Conservation (phyloP, 306 rosid genomes). For the Cicer pinnatifidum region DNA sequence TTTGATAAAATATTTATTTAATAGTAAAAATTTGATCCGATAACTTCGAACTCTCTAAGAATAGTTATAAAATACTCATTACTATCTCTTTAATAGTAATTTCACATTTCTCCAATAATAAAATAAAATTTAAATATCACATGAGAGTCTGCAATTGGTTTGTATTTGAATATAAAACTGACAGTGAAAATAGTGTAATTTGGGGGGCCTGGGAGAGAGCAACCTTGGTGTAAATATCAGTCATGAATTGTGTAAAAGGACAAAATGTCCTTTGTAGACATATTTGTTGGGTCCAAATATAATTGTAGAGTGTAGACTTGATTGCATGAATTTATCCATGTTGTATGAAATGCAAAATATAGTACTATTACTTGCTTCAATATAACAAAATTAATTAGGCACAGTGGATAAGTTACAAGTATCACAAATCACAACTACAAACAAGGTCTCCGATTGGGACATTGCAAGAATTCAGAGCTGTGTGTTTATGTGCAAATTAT, state of each 20-base stretch:
- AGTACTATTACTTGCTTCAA: conserved; percentile 24
- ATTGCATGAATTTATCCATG: conserved; percentile 19
- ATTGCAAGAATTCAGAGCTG: conserved; percentile 81
- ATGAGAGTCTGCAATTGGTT: not conserved
- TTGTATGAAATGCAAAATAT: not conserved
- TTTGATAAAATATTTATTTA: too few species aligned
- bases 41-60: too few species aligned
- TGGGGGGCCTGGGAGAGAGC: conserved; percentile 19
- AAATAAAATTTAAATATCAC: not conserved
- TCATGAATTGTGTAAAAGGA: not conserved
- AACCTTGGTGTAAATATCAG: not conserved
- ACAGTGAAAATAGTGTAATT: not conserved
- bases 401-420: conserved; percentile 10
- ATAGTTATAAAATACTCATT: too few species aligned
- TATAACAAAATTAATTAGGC: conserved; percentile 23
- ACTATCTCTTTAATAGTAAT: too few species aligned
- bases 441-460: conserved; percentile 48
- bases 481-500: conserved; percentile 48
- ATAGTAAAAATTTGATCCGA: too few species aligned
- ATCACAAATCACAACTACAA: not conserved
- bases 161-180: not conserved
- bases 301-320: conserved; percentile 9
- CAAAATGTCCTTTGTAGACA: conserved; percentile 24
- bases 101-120: too few species aligned
- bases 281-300: not conserved